phyloP scores from a whole-genome alignment of 164 flowering plant species.

The Vitis cinerea region DNA sequence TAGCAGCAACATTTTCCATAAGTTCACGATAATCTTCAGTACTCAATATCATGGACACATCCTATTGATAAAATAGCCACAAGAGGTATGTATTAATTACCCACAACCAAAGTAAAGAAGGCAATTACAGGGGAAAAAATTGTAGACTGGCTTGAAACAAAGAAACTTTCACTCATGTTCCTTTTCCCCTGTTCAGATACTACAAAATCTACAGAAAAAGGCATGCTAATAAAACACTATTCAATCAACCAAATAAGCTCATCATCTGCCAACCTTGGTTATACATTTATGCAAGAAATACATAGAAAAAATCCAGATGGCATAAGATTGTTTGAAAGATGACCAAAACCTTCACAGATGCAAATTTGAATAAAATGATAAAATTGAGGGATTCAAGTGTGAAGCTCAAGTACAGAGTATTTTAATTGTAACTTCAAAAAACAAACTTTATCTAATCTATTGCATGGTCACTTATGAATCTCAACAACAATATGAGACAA shows the following conservation, averaged over 20 bases:
- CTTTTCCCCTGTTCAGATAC: too few relatives aligned
- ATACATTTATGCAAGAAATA: too few relatives aligned
- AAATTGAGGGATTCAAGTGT: too few relatives aligned
- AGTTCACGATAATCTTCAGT: slow-evolving; percentile 76
- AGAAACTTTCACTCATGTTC: neutral
- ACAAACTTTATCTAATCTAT: neutral
- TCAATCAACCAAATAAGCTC: too few relatives aligned
- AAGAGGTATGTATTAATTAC: slow-evolving; percentile 5
- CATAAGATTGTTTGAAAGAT: too few relatives aligned
- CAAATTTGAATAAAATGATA: too few relatives aligned
- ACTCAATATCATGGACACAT: slow-evolving; percentile 73
- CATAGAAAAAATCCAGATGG: too few relatives aligned
- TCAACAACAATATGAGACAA: neutral
- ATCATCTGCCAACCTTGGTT: too few relatives aligned
- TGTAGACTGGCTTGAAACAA: neutral
- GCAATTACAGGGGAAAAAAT: neutral
- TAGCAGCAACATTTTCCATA: slow-evolving; percentile 77
- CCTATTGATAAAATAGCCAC: slow-evolving; percentile 41
- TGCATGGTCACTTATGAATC: neutral
- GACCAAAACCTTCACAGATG: too few relatives aligned
- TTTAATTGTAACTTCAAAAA: neutral
- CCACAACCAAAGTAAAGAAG: slow-evolving; percentile 1
- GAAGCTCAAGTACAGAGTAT: neutral
- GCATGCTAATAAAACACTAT: too few relatives aligned
- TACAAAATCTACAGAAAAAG: too few relatives aligned